These are phyloP conservation scores for Lizonia empirigonia DNA, from an alignment of 2,329 filamentous ascomycete species.

Conservation along the genomic window DNA sequence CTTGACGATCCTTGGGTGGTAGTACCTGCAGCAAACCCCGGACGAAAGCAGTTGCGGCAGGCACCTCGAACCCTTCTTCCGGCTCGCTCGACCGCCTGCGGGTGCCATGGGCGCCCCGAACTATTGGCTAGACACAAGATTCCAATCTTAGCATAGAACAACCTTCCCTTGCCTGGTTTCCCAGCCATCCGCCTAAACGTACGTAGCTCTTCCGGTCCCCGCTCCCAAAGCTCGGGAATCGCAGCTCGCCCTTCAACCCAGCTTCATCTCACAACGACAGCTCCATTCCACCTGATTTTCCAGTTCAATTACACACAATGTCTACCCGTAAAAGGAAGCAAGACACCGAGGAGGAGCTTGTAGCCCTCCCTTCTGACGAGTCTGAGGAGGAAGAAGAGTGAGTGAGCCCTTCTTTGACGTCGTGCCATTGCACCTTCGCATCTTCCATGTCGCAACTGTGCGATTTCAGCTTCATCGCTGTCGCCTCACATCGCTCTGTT, in stretches of 20 bases:
- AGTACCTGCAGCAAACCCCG: conserved; percentile 35
- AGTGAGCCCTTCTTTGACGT: conserved; percentile 48
- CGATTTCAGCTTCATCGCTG: conserved; percentile 24
- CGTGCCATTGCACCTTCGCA: conserved; percentile 34
- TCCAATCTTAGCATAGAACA: conserved; percentile 37
- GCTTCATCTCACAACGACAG: conserved; percentile 24
- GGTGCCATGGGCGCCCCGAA: conserved; percentile 22
- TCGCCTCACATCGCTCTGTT: conserved; percentile 25
- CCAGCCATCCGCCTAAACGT: conserved; percentile 36
- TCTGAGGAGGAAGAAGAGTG: conserved; percentile 53
- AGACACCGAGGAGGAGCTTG: conserved; percentile 51
- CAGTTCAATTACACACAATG: conserved; percentile 34
- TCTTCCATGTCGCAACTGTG: conserved; percentile 26
- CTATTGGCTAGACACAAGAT: conserved; percentile 35
- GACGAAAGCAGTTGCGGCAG: conserved; percentile 11
- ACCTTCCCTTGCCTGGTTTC: conserved; percentile 36
- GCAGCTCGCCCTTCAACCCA: conserved; percentile 27
- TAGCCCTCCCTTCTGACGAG: conserved; percentile 51
- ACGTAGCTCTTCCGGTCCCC: conserved; percentile 40
- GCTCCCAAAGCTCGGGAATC: conserved; percentile 23
- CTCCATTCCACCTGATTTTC: conserved; percentile 5
- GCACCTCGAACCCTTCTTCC: conserved; percentile 11
- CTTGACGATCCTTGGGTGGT: conserved; percentile 6
- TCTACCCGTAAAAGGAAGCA: conserved; percentile 54
- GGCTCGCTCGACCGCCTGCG: conserved; percentile 20